phyloP scores from a whole-genome alignment of 2,329 filamentous ascomycete species.

The Colletotrichum australisinense region DNA sequence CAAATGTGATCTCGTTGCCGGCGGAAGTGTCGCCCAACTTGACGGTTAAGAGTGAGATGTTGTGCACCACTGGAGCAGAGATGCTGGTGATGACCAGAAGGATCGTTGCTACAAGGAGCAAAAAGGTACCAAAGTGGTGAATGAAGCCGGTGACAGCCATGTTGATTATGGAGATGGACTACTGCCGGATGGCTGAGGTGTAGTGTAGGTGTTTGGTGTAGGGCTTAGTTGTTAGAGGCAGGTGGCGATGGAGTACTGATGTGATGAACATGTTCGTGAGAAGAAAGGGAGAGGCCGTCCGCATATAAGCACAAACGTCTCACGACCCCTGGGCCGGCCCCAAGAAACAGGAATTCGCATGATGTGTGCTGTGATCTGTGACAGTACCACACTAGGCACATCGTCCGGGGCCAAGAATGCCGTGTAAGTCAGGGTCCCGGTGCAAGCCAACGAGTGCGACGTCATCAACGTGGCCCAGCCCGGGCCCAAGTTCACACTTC shows the following conservation, averaged over 20 bases:
- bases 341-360: conserved; percentile 28
- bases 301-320: conserved; percentile 33
- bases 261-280: conserved; percentile 2
- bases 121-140: conserved; percentile 68
- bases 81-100: conserved; percentile 70
- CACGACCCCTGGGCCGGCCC: neutral
- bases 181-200: conserved; percentile 9
- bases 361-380: conserved; percentile 27
- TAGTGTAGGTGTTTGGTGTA: neutral
- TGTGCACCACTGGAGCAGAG: conserved; percentile 67
- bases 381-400: conserved; percentile 22
- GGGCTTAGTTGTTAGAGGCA: neutral
- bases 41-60: conserved; percentile 65
- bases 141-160: conserved; percentile 63
- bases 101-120: conserved; percentile 65
- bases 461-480: conserved; percentile 29
- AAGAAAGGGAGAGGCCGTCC: conserved; percentile 23
- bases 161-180: conserved; percentile 39
- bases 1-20: conserved; percentile 60
- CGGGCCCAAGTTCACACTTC: neutral
- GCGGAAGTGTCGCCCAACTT: conserved; percentile 52
- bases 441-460: conserved; percentile 24
- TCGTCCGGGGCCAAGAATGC: conserved; percentile 23
- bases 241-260: conserved; percentile 12
- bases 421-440: conserved; percentile 30